Percentiles rank a stretch among this genome's conserved stretches.
phyloP scores from a whole-genome alignment of 2,329 filamentous ascomycete genomes.

The Fusarium ramigenum region DNA sequence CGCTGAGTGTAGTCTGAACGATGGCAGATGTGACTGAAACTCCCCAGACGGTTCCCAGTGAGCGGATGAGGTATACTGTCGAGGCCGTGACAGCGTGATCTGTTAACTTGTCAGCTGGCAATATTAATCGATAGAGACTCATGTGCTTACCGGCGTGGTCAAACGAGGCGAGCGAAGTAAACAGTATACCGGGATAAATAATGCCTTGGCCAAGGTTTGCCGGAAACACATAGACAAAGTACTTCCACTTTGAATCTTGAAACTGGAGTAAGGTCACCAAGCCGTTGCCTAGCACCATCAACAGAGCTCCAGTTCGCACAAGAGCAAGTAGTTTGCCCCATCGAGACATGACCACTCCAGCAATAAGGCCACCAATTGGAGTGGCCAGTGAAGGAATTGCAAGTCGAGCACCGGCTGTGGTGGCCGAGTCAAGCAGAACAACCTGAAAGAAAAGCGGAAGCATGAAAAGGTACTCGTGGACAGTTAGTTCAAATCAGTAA shows the following conservation, averaged over 20 bases:
- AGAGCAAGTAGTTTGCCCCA: constrained; percentile 62
- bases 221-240: constrained; percentile 65
- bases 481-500: constrained; percentile 2
- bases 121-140: neutral
- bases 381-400: constrained; percentile 70
- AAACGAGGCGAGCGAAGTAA: constrained; percentile 70
- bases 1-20: constrained; percentile 68
- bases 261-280: constrained; percentile 61
- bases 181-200: constrained; percentile 66
- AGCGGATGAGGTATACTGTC: constrained; percentile 71
- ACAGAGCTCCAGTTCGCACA: constrained; percentile 59
- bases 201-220: constrained; percentile 69
- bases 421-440: constrained; percentile 70
- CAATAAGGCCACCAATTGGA: constrained; percentile 64
- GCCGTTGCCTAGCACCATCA: constrained; percentile 64
- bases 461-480: constrained; percentile 69
- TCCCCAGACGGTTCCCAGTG: constrained; percentile 70
- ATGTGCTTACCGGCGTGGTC: constrained; percentile 61
- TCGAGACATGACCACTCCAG: constrained; percentile 67
- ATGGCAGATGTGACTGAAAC: constrained; percentile 71
- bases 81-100: constrained; percentile 71
- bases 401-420: constrained; percentile 70
- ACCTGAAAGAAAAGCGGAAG: constrained; percentile 76
- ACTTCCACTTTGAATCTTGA: constrained; percentile 62
- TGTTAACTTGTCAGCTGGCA: constrained; percentile 38